Evolutionary conservation across 306 rosid genomes (phyloP), one percentile per base, ranked within the genome.

Genomic region (Sesbania bispinosa): DNA sequence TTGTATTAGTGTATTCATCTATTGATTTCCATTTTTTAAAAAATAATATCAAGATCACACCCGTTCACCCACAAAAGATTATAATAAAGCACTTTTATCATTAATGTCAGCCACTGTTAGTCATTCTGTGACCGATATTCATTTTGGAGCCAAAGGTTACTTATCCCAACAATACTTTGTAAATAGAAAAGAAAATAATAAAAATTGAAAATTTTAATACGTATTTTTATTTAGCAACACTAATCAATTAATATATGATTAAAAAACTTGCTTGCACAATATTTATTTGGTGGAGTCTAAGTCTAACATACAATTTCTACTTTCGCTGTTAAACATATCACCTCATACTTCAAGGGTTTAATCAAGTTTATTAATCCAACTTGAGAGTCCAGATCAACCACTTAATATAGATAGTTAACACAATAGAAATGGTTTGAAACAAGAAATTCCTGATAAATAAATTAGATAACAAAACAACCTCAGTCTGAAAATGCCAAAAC

Each of bases 401-500:
- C 32, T 29, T 30, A 10, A 39, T n/a, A n/a, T n/a, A n/a, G n/a
- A n/a, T n/a, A n/a, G n/a, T n/a, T n/a, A n/a, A n/a, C n/a, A n/a
- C n/a, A n/a, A n/a, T 53, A 60, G 24, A 52, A 59, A 58, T 24
- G 69, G 45, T 67, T 45, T 32, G 24, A 68, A 32, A 60, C 19
- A 51, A 45, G 39, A 67, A 20, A 48, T 65, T 42, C 54, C 16
- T 2, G n/a, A n/a, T n/a, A n/a, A n/a, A 35, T 52, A 64, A 57
- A 29, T 50, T 42, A 16, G 36, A 78, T 14, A 18, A 60, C 21
- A 52, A 73, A 41, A 27, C 10, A 52, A n/a, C 53, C 47, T 29
- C 21, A 23, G 55, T 54, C 47, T 41, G 36, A 60, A 79, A 55
- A 29, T 4, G 58, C 43, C 76, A 79, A 65, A 27, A 65, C 42